A percentile compares a stretch with the other conserved stretches of the same genome.
Conservation (phyloP, 2,329 filamentous ascomycete species). For the Botryotinia calthae region DNA sequence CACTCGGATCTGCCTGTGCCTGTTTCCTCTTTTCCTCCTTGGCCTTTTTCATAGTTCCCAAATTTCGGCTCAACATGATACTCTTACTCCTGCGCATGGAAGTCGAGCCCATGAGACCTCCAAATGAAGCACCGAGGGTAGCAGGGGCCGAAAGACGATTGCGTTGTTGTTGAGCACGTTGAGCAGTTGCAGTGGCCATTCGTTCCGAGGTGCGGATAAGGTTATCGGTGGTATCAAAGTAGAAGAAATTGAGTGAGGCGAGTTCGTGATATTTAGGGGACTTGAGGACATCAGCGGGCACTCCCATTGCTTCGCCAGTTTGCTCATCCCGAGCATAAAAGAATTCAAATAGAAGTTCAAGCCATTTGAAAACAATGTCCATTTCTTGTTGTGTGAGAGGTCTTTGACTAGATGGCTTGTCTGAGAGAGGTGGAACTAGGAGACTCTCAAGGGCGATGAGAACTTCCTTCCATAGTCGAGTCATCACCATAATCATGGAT, state of each 20-base stretch:
- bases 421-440: conserved; percentile 88
- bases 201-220: conserved; percentile 93
- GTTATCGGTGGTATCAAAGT: conserved; percentile 88
- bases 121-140: conserved; percentile 50
- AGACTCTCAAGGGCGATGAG: conserved; percentile 86
- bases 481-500: conserved; percentile 99
- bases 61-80: conserved; percentile 90
- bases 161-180: conserved; percentile 69
- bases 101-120: conserved; percentile 64
- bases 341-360: conserved; percentile 86
- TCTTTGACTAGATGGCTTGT: conserved; percentile 85
- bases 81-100: conserved; percentile 67
- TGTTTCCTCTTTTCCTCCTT: conserved; percentile 96
- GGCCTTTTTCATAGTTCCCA: conserved; percentile 92
- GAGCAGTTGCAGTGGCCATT: conserved; percentile 85
- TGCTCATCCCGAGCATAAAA: conserved; percentile 91
- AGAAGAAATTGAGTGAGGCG: conserved; percentile 96
- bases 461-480: conserved; percentile 95
- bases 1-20: conserved; percentile 91
- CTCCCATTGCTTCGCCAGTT: conserved; percentile 77
- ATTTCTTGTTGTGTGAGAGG: conserved; percentile 83
- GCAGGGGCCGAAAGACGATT: conserved; percentile 71
- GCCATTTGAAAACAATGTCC: conserved; percentile 93
- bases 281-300: conserved; percentile 87
- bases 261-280: conserved; percentile 98